Evolutionary conservation across 2,329 filamentous ascomycete species (phyloP).

Genomic region (Epichloe festucae): DNA sequence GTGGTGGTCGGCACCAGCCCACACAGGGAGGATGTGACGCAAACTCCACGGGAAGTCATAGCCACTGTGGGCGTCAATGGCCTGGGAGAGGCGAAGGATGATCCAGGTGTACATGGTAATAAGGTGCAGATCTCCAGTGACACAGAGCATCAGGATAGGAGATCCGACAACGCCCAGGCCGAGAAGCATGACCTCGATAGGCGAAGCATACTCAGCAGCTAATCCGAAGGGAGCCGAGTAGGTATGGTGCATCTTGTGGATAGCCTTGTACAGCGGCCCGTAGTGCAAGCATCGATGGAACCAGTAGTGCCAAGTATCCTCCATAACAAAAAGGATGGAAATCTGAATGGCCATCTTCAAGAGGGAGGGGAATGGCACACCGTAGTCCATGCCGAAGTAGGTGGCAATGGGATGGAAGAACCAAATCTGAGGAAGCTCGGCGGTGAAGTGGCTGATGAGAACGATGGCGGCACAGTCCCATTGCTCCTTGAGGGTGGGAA

Average conservation of each 20-base stretch:
- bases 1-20: conserved; percentile 94
- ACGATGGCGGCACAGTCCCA: conserved; percentile 90
- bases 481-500: conserved; percentile 86
- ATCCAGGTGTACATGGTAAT: conserved; percentile 99
- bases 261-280: conserved; percentile 85
- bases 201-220: conserved; percentile 93
- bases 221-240: conserved; percentile 96
- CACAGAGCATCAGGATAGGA: conserved; percentile 69
- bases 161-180: conserved; percentile 74
- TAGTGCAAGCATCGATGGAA: conserved; percentile 86
- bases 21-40: conserved; percentile 92
- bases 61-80: conserved; percentile 92
- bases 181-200: conserved; percentile 91
- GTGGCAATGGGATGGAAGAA: conserved; percentile 95
- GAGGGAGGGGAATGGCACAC: conserved; percentile 73
- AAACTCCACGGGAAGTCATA: conserved; percentile 98
- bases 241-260: conserved; percentile 98
- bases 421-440: conserved; percentile 97
- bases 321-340: conserved; percentile 83
- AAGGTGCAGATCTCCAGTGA: conserved; percentile 83
- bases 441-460: conserved; percentile 89
- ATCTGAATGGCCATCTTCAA: conserved; percentile 88
- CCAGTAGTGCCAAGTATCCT: conserved; percentile 99
- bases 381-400: conserved; percentile 77
- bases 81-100: conserved; percentile 82